Evolutionary conservation across 2,329 filamentous ascomycete species (phyloP).

Genomic region (Microcyclospora tardicrescens): DNA sequence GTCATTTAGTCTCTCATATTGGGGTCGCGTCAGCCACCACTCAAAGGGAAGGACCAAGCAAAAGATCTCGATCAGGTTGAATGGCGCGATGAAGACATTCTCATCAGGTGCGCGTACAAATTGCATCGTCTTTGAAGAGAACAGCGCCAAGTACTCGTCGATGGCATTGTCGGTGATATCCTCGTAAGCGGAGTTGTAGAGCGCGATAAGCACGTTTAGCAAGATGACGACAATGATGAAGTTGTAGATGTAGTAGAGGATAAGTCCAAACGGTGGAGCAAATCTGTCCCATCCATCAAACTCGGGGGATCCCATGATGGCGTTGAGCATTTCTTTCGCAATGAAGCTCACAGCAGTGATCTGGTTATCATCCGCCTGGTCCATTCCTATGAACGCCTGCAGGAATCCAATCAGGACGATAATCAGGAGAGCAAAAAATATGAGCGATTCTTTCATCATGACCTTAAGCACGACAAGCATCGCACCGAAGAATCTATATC

Average conservation of each 20-base stretch:
- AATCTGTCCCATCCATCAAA: slow-evolving; percentile 84
- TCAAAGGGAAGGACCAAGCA: slow-evolving; percentile 68
- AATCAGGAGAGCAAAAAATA: slow-evolving; percentile 84
- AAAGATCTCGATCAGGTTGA: slow-evolving; percentile 86
- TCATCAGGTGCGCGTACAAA: slow-evolving; percentile 95
- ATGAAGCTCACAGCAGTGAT: slow-evolving; percentile 54
- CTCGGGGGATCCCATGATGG: slow-evolving; percentile 82
- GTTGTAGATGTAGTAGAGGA: slow-evolving; percentile 95
- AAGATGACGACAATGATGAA: slow-evolving; percentile 94
- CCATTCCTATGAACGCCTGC: slow-evolving; percentile 86
- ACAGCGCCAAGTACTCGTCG: slow-evolving; percentile 90
- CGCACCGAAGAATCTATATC: slow-evolving; percentile 87
- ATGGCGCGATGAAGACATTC: slow-evolving; percentile 92
- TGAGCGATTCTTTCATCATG: slow-evolving; percentile 58
- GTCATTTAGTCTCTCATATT: slow-evolving; percentile 76
- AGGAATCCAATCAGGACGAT: slow-evolving; percentile 79
- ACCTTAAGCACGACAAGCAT: slow-evolving; percentile 92
- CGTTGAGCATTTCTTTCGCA: slow-evolving; percentile 71
- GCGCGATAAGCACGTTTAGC: slow-evolving; percentile 89
- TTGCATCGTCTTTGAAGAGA: slow-evolving; percentile 88
- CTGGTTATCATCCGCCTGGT: slow-evolving; percentile 66
- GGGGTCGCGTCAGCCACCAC: slow-evolving; percentile 75
- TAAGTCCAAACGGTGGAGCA: slow-evolving; percentile 80
- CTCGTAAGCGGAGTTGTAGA: slow-evolving; percentile 94
- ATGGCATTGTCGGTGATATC: slow-evolving; percentile 87